Base-by-base conservation (phyloP, 2,329 filamentous ascomycete species). In the Paramyrothecium sp. region DNA sequence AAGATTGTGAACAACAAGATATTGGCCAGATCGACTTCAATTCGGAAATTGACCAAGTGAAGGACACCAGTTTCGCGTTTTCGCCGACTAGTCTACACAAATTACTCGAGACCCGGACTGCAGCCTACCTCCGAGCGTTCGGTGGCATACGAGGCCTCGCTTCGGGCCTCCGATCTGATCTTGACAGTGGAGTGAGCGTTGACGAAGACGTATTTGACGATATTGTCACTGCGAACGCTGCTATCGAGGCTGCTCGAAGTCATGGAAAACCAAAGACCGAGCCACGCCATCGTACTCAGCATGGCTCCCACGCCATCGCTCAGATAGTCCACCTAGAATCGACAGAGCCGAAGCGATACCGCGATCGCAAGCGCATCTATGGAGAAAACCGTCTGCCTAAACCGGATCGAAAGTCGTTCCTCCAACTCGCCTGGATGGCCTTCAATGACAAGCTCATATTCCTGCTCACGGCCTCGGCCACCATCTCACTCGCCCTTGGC, bases 381-480 rank as follows among this genome's bases (percentile, higher is more conserved):
- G 86, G 84, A 54, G 82, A 85, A 60, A 92, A 92, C 53, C 67
- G 66, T 8, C 67, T 69, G 2, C 73, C 68, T 0, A 85, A 85
- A 62, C 84, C 84, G 65, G 89, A 89, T 66, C 78, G 86, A 22
- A 92, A 91, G 69, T 87, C 79, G 44, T 86, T 92, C 54, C 77
- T 89, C 59, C 79, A 87, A 66, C 75, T 92, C 53, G 64, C 74
- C 60, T 93, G 90, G 90, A 89, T 91, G 65, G 89, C 89, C 1
- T 91, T 91, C 74, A 92, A 92, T 68, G 90, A 93, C 73, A 93
- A 92, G 66, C 86, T 93, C 12, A 76, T 92, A 54, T 89, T 92
- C 55, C 75, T 92, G 4, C 78, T 92, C 58, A 89, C 88, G 1
- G 78, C 87, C 20, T 89, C 89, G 8, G 90, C 89, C 1, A 78